Evolutionary conservation across 2,329 filamentous ascomycete genomes (phyloP), one percentile per base, ranked within the genome.

Genomic region (Fusarium devonianum): DNA sequence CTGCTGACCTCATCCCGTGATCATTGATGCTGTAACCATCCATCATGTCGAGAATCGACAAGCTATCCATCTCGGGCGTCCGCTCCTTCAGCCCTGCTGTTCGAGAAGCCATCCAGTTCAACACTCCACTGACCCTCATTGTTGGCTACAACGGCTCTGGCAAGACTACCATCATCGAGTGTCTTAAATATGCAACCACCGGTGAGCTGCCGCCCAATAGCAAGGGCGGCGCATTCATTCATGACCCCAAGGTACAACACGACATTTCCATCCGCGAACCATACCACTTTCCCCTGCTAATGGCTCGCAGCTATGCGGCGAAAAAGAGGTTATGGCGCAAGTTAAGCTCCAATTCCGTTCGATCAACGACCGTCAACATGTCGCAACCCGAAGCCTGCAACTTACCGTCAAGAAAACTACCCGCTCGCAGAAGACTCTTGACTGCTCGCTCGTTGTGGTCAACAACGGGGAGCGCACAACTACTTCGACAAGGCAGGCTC

Each of bases 151-250:
- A 99, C 76, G 94, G 94, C 45, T 97, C 93, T 1, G 94, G 94
- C 55, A 99, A 99, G 77, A 99, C 94, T 8, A 97, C 94, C 49
- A 96, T 99, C 68, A 99, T 99, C 73, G 94, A 99, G 73, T 96
- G 92, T 70, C 88, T 99, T 67, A 97, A 97, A 70, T 99, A 97
- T 85, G 92, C 90, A 41, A 97, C 95, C 13, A 97, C 92, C 7
- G 95, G 94, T 47, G 89, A 95, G 66, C 82, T 96, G 36, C 94
- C 94, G 2, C 91, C 94, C 22, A 96, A 97, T 77, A 92, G 87
- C 76, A 89, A 87, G 62, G 88, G 89, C 19, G 92, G 92, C 22
- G 92, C 93, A 38, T 99, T 97, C 70, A 91, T 99, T 56, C 93
- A 99, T 70, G 94, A 99, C 66, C 94, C 94, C n/a, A 94, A 94